Evolutionary conservation across 768 basidiomycete species (phyloP).

Genomic region (Auricularia cornea): DNA sequence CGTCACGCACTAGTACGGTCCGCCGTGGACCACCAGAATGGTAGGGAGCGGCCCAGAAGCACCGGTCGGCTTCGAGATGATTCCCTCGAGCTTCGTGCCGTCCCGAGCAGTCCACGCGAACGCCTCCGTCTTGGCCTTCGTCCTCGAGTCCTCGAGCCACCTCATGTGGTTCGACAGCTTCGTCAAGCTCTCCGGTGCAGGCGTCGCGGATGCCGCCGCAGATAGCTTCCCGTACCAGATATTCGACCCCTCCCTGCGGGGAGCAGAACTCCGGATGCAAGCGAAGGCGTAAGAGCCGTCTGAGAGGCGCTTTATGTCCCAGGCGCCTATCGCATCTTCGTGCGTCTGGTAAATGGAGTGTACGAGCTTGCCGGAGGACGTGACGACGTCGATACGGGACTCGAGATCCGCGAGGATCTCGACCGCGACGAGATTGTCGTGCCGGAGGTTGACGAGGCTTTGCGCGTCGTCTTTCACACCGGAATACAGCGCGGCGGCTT

Average conservation of each 20-base stretch:
- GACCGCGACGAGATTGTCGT: conserved; percentile 3
- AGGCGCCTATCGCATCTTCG: neutral
- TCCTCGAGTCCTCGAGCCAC: conserved; percentile 3
- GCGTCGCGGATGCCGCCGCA: neutral
- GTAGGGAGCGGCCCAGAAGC: neutral
- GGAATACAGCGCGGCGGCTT: neutral
- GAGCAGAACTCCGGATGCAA: conserved; percentile 4
- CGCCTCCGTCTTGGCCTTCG: neutral
- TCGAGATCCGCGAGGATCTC: conserved; percentile 1
- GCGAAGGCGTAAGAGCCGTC: conserved; percentile 6
- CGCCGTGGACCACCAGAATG: conserved; percentile 8
- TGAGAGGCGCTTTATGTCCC: conserved; percentile 4
- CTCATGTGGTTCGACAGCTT: conserved; percentile 8
- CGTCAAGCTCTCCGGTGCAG: conserved; percentile 1
- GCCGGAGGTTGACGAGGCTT: neutral
- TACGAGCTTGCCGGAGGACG: conserved; percentile 1
- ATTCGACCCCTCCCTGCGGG: conserved; percentile 4
- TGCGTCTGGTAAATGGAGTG: neutral
- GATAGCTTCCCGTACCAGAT: conserved; percentile 4
- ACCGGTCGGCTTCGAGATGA: conserved; percentile 5
- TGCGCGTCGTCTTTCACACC: neutral
- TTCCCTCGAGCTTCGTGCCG: conserved; percentile 6
- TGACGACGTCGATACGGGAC: conserved; percentile 8
- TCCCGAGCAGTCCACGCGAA: conserved; percentile 8
- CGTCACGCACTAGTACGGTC: conserved; percentile 6